Conservation (phyloP, 2,329 filamentous ascomycete species). For the Xylaria sp. region DNA sequence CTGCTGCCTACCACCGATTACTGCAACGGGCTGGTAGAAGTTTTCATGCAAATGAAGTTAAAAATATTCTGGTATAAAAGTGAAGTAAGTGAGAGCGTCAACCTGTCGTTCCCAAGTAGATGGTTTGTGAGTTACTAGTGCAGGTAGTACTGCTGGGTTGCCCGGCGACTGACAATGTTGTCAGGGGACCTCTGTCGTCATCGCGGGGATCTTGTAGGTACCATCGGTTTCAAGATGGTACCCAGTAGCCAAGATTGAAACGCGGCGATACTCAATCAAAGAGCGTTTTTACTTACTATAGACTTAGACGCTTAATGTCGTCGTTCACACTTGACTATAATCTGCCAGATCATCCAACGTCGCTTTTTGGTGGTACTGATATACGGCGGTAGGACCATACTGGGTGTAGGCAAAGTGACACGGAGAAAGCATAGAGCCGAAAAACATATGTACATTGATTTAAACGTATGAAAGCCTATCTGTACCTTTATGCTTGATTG, state of each 20-base stretch:
- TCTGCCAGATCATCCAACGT: too few species aligned
- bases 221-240: background rate
- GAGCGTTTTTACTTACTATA: background rate
- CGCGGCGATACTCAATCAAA: background rate
- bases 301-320: background rate
- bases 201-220: background rate
- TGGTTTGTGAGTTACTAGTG: background rate
- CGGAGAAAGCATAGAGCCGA: too few species aligned
- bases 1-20: background rate
- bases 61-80: background rate
- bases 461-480: too few species aligned
- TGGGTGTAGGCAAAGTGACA: too few species aligned
- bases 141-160: background rate
- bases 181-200: conserved; percentile 25
- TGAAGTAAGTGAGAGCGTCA: background rate
- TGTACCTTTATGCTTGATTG: too few species aligned
- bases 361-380: too few species aligned
- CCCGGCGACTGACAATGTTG: conserved; percentile 8
- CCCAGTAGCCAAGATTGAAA: background rate
- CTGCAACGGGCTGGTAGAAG: background rate
- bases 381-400: too few species aligned
- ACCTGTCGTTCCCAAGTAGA: background rate
- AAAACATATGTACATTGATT: too few species aligned
- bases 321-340: background rate
- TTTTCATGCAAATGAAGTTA: background rate